Base-by-base conservation (phyloP, 225 moss, liverwort and hornwort species). In the Takakia lepidozioides region DNA sequence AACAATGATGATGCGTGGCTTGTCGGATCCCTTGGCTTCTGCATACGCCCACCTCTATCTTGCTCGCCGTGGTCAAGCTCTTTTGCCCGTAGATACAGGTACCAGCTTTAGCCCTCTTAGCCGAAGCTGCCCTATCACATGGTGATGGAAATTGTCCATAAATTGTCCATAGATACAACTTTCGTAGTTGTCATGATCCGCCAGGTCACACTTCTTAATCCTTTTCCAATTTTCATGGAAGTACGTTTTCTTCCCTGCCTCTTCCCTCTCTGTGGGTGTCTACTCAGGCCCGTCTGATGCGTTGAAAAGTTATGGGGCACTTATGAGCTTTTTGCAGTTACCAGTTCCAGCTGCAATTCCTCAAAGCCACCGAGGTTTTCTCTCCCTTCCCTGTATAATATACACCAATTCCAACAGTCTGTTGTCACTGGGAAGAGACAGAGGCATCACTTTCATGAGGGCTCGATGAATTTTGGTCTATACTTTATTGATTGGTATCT, bases 41-140 rank as follows among this genome's bases (percentile, higher is more conserved):
- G 87, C 87, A 49, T 98, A 98, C 57, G 78, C 83, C 40, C 91
- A 72, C 69, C 87, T 98, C 38, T 98, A 91, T 58, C 73, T 91
- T 48, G 82, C 78, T 59, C 82, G 98, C 40, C 72, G 85, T 59
- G 73, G 73, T 66, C 85, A 83, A 81, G 87, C 92, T 63, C 65
- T 91, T 49, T 58, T 91, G 27, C 87, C 98, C 25, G 58, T 61
- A 10, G 79, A 82, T 62, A 66, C 78, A 84, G 73, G 93, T 93
- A 63, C n/a, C n/a, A n/a, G n/a, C n/a, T n/a, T n/a, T n/a, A n/a
- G n/a, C n/a, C n/a, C n/a, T n/a, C n/a, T n/a, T n/a, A n/a, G n/a
- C n/a, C 20, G 25, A 45, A 45, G 19, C 21, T 45, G 45, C 21
- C 13, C 19, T 45, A 3, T 45, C 45, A 45, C 15, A 13, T 20